Conservation (phyloP, 331 rosid species). For the Dryas integrifolia region DNA sequence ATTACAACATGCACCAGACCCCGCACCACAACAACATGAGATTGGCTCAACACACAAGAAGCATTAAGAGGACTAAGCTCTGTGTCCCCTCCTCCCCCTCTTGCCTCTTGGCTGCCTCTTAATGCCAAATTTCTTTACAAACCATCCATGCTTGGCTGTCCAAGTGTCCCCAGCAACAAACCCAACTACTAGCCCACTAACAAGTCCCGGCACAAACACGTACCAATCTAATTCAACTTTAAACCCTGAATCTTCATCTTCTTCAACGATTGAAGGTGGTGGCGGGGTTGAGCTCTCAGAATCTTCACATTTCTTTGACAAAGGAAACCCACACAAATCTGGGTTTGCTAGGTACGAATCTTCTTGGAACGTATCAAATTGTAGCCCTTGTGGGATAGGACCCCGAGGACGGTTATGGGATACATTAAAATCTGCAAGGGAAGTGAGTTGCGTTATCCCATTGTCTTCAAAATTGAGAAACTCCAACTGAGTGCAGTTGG, state of each 20-base stretch:
- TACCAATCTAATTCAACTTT: neutral
- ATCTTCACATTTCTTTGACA: conserved; percentile 4
- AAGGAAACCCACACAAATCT: conserved; percentile 18
- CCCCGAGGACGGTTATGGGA: conserved; percentile 18
- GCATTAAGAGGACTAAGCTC: too few relatives aligned
- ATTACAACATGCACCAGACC: too few relatives aligned
- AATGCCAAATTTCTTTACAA: too few relatives aligned
- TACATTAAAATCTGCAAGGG: conserved; percentile 15
- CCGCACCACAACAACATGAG: too few relatives aligned
- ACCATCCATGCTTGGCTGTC: too few relatives aligned
- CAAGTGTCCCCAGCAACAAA: too few relatives aligned
- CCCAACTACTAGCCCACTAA: neutral
- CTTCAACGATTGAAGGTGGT: neutral
- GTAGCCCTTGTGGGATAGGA: conserved; percentile 10
- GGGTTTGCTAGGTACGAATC: conserved; percentile 11
- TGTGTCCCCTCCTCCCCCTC: too few relatives aligned
- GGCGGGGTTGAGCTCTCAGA: neutral
- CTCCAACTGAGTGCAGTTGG: too few relatives aligned
- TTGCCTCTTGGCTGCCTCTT: too few relatives aligned
- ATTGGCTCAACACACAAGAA: too few relatives aligned
- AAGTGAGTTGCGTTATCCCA: neutral
- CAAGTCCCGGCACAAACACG: neutral
- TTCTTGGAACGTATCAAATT: neutral
- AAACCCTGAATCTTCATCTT: neutral
- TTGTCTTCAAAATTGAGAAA: too few relatives aligned